These are phyloP conservation scores for Trichophyton benhamiae DNA, from an alignment of 2,329 filamentous ascomycete genomes.

Conservation along the genomic window DNA sequence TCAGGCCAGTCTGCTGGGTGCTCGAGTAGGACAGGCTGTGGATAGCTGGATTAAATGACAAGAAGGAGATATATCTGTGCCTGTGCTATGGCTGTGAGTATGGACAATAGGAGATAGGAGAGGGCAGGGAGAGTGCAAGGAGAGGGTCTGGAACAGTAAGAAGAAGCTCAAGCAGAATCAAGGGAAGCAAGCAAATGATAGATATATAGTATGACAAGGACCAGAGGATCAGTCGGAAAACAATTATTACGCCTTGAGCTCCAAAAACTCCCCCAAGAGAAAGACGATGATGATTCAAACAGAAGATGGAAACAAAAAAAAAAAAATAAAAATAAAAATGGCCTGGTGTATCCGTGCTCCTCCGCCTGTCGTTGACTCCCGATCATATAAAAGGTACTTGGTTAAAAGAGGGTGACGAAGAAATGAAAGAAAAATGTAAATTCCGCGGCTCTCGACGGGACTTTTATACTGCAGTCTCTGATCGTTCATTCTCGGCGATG, in stretches of 20 bases:
- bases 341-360: background rate
- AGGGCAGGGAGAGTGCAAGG: background rate
- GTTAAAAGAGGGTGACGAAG: background rate
- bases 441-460: background rate
- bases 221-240: background rate
- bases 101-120: background rate
- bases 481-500: slow-evolving; percentile 70
- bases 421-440: background rate
- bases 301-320: background rate
- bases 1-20: background rate
- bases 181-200: background rate
- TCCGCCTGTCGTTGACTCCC: background rate
- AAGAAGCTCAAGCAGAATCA: background rate
- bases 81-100: background rate
- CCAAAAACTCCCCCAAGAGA: background rate
- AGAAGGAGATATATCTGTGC: background rate
- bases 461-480: slow-evolving; percentile 58
- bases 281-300: background rate
- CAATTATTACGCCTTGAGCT: background rate
- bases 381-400: background rate
- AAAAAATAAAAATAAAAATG: background rate
- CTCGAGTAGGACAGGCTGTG: background rate
- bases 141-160: background rate
- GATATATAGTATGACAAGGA: background rate
- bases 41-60: background rate